Evolutionary conservation across 2,329 filamentous ascomycete genomes (phyloP), one percentile per base, ranked within the genome.

Genomic region (Raffaelea arxii): DNA sequence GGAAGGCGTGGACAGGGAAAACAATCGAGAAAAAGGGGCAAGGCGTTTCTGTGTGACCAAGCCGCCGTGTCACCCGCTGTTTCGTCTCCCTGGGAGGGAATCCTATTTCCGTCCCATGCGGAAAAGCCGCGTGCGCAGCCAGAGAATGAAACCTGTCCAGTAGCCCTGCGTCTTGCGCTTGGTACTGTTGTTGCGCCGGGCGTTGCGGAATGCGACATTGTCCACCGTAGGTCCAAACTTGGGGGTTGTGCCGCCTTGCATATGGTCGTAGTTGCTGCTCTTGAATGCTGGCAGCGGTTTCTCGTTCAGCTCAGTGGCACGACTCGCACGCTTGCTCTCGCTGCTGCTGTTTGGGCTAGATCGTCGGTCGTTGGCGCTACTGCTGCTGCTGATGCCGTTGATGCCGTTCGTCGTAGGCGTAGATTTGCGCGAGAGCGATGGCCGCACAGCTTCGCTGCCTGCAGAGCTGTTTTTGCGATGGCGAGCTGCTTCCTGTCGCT

Each of bases 101-200:
- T 23, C 39, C 47, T 52, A 55, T 39, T 45, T 51, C 22, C 43
- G 48, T 21, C 50, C 48, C 37, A 55, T 37, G 30, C 48, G 51
- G 41, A 77, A 60, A 25, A 77, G 62, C 49, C 71, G 68, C n/a
- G 78, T 82, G 49, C 78, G 68, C 23, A 83, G 59, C 79, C 79
- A 83, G 46, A 83, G 66, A 43, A 82, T 67, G 54, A 83, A 81
- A 21, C 70, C 71, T 7, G 74, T 79, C 78, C 78, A 83, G 35
- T 77, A 71, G 51, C 74, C 69, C 50, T 76, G 75, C 2, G 78
- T 82, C 64, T 74, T 78, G 54, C 68, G 71, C 65, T 81, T 82
- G 48, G 75, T 68, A 7, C 67, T 66, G 55, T 64, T 69, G 48
- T 62, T 64, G 47, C 73, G 65, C 32, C 63, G 60, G 4, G 63